Conservation (phyloP, 108 stramenopile genomes). For the Craspedostauros australis region DNA sequence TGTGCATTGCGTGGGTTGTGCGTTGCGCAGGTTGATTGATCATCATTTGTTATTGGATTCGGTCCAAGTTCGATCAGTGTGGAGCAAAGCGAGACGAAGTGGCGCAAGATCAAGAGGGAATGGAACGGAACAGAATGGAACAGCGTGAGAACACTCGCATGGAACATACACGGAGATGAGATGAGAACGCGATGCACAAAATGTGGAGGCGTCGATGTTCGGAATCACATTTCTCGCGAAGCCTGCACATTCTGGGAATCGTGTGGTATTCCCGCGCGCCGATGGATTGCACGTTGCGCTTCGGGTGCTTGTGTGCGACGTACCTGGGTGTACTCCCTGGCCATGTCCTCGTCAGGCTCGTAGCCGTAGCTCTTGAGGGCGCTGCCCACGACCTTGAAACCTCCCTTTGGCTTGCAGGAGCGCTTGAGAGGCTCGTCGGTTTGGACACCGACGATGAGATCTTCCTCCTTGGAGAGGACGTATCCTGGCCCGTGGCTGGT, state of each 20-base stretch:
- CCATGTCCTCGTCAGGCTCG: slow-evolving; percentile 35
- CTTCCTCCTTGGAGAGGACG: slow-evolving; percentile 48
- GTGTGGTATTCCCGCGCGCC: too few relatives aligned
- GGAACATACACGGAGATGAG: too few relatives aligned
- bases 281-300: not conserved
- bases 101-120: not conserved
- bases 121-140: too few relatives aligned
- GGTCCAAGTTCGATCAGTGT: too few relatives aligned
- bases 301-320: not conserved
- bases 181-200: too few relatives aligned
- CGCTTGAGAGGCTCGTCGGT: slow-evolving; percentile 56
- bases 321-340: slow-evolving; percentile 33
- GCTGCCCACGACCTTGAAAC: slow-evolving; percentile 38
- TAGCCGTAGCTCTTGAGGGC: slow-evolving; percentile 58
- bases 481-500: slow-evolving; percentile 59
- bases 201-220: too few relatives aligned
- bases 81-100: not conserved
- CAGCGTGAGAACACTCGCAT: too few relatives aligned
- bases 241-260: not conserved
- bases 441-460: slow-evolving; percentile 57
- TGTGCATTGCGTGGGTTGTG: too few relatives aligned
- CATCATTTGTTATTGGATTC: too few relatives aligned
- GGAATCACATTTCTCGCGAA: not conserved
- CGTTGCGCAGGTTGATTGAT: too few relatives aligned
- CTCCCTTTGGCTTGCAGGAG: slow-evolving; percentile 60